These are phyloP conservation scores for Mycena maculata DNA, from an alignment of 768 basidiomycete species.

Conservation along the genomic window DNA sequence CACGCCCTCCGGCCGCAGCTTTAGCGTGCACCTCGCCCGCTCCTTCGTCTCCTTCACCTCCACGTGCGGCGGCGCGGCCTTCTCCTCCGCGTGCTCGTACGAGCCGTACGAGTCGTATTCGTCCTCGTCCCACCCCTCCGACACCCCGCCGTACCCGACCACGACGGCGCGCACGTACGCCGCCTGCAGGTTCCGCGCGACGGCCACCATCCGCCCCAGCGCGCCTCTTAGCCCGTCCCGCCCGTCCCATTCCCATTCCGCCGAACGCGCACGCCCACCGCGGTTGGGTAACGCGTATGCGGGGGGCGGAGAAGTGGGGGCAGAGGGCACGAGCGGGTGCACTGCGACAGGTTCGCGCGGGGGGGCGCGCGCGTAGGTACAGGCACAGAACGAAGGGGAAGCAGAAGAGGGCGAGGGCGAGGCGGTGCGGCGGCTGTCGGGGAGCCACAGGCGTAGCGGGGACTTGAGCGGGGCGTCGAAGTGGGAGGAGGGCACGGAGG, in stretches of 20 bases:
- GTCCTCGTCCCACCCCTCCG: slow-evolving; percentile 3
- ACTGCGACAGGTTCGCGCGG: neutral
- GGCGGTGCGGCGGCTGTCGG: slow-evolving; percentile 25
- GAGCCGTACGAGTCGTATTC: neutral
- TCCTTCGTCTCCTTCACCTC: neutral
- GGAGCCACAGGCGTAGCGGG: slow-evolving; percentile 18
- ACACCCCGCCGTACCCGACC: slow-evolving; percentile 29
- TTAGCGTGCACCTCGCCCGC: neutral
- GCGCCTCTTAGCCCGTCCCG: slow-evolving; percentile 18
- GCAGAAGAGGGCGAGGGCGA: slow-evolving; percentile 10
- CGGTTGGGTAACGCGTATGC: neutral
- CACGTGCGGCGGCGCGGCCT: neutral
- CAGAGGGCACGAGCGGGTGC: slow-evolving; percentile 12
- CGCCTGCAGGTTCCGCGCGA: slow-evolving; percentile 30
- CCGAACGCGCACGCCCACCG: neutral
- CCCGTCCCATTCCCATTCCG: neutral
- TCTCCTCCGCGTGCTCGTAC: neutral
- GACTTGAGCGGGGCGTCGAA: neutral
- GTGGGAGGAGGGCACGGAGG: slow-evolving; percentile 20
- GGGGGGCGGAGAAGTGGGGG: neutral
- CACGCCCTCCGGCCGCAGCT: neutral
- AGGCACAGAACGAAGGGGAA: neutral
- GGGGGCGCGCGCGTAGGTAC: neutral
- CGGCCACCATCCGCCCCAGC: slow-evolving; percentile 23
- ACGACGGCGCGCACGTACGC: slow-evolving; percentile 34